Evolutionary conservation across 768 basidiomycete genomes (phyloP).

Genomic region (Glaciozyma antarctica): DNA sequence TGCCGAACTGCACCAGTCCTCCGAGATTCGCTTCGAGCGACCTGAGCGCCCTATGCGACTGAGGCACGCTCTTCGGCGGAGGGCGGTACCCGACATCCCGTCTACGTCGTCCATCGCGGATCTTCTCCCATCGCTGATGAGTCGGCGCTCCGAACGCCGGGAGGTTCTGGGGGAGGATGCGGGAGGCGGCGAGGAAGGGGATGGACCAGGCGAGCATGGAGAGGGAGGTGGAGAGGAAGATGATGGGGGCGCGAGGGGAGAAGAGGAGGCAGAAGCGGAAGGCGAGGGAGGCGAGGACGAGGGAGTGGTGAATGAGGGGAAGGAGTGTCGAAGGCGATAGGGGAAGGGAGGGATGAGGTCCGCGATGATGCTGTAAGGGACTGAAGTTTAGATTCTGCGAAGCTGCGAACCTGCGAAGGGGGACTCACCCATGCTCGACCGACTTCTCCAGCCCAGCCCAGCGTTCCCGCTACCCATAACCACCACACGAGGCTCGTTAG

Average conservation of each 20-base stretch:
- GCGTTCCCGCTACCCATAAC: slow-evolving; percentile 27
- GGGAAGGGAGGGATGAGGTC: slow-evolving; percentile 23
- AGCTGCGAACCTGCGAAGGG: neutral
- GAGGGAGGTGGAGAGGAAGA: slow-evolving; percentile 27
- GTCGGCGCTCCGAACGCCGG: slow-evolving; percentile 31
- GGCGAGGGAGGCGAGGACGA: slow-evolving; percentile 25
- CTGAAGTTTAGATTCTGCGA: neutral
- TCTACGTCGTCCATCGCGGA: slow-evolving; percentile 50
- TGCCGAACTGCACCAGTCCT: slow-evolving; percentile 30
- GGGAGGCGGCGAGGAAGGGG: slow-evolving; percentile 31
- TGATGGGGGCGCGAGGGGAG: slow-evolving; percentile 11
- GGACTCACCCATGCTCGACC: slow-evolving; percentile 21
- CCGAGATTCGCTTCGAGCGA: slow-evolving; percentile 31
- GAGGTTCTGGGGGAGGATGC: slow-evolving; percentile 31
- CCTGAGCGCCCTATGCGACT: slow-evolving; percentile 23
- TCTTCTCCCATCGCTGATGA: slow-evolving; percentile 43
- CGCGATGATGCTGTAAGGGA: slow-evolving; percentile 8
- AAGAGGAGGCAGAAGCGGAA: slow-evolving; percentile 20
- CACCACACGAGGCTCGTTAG: slow-evolving; percentile 19
- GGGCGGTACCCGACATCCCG: slow-evolving; percentile 48
- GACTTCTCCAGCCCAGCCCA: slow-evolving; percentile 31
- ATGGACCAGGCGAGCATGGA: slow-evolving; percentile 29
- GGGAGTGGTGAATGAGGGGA: slow-evolving; percentile 29
- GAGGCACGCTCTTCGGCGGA: slow-evolving; percentile 29
- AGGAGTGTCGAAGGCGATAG: slow-evolving; percentile 29